Base-by-base conservation (phyloP, 306 rosid species). In the Quercus aquifolioides region DNA sequence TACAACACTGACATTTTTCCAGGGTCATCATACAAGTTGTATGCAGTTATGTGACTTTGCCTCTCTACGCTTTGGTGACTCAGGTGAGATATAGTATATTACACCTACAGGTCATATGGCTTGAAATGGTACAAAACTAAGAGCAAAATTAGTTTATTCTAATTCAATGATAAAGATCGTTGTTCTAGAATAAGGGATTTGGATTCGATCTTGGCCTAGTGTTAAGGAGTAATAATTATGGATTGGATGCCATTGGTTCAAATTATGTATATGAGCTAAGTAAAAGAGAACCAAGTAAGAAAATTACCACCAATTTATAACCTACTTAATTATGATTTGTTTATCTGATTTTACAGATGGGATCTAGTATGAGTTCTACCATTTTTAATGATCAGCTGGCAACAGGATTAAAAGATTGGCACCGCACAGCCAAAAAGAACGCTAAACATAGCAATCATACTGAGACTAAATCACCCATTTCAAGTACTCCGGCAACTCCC, bases 31-130 rank as follows among this genome's bases (percentile, higher is more conserved):
- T 87, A 70, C 97, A 92, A 76, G 21, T 92, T 82, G 57, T 94
- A 3, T 92, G 97, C 87, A 94, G 97, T 70, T 94, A 94, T 74
- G 92, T 84, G 80, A 94, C 97, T 49, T 74, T 94, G 71, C 99
- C 99, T 57, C 95, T 92, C 65, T 94, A 94, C 77, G 99, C 97
- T 71, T 84, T 94, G 60, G 99, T 94, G 9, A 94, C 97, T 57
- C 99, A 92, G 91, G 98, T 92, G 23, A 86, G 69, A 74, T 69
- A 25, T 28, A 17, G 6, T 19, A 38, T 7, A 33, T 33, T 38
- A 17, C 5, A 52, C 41, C 38, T n/a, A 2, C 26, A 71, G 35
- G 74, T 65, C n/a, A 5, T 9, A 58, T 19, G n/a, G n/a, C 11
- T 58, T 58, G 6, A 58, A 5, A 58, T 58, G 20, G 5, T 38